phyloP scores from a whole-genome alignment of 1,284 basidiomycete species.

The Baeospora myosura region DNA sequence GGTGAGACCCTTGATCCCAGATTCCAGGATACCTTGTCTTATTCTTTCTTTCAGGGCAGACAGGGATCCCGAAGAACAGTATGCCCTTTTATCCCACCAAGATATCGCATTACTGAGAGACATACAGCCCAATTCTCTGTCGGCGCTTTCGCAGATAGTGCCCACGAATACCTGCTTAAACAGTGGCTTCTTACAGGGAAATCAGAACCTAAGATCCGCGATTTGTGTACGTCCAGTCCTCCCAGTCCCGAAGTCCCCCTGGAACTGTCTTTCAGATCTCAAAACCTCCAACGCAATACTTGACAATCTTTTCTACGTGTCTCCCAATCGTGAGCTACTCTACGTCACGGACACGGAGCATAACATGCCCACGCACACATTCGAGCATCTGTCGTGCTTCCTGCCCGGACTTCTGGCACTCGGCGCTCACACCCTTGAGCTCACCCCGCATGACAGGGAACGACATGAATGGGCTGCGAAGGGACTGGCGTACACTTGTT shows the following conservation, averaged over 20 bases:
- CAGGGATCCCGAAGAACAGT: no score
- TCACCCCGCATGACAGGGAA: conserved; percentile 5
- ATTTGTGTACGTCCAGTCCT: conserved; percentile 48
- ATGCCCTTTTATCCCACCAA: no score
- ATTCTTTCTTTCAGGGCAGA: no score
- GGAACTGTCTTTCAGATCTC: conserved; percentile 39
- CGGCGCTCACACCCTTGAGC: conserved; percentile 51
- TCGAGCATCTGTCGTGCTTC: conserved; percentile 77
- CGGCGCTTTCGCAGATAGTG: conserved; percentile 62
- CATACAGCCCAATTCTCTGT: conserved; percentile 44
- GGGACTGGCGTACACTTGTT: conserved; percentile 64
- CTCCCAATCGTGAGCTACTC: conserved; percentile 56
- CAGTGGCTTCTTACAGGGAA: conserved; percentile 59
- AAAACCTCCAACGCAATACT: conserved; percentile 55
- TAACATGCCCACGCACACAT: conserved; percentile 38
- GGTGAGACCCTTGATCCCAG: background rate
- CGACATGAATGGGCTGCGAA: conserved; percentile 61
- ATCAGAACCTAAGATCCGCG: conserved; percentile 48
- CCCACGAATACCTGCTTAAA: conserved; percentile 71
- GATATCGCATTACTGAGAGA: background rate
- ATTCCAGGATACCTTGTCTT: no score
- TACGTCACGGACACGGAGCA: conserved; percentile 56
- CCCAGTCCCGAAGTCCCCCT: background rate
- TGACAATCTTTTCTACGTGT: conserved; percentile 57
- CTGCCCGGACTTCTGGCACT: conserved; percentile 71